Evolutionary conservation across 352 stramenopile genomes (phyloP), one percentile per base, ranked within the genome.

Genomic region (Globisporangium cystogenes): DNA sequence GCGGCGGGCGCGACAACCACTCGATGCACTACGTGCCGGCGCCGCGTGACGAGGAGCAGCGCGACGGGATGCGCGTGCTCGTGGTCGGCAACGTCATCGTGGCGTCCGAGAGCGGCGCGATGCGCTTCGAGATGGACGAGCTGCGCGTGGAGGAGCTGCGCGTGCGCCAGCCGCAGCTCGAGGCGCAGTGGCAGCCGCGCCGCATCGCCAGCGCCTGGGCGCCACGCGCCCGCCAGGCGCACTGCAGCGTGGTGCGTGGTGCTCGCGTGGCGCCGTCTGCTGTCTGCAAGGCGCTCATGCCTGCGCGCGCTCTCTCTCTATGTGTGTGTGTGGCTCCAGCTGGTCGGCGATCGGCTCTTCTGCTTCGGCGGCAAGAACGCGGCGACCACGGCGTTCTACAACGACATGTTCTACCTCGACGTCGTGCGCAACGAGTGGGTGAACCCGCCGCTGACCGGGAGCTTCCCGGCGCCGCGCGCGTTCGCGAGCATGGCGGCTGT

Each of bases 381-480:
- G 1, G 52, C 57, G 11, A 64, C 62, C 8, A 69, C 66, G 26
- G 58, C 35, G 14, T 88, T 74, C 60, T 87, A 75, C 59, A 79
- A 86, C 58, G 80, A 90, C 54, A 67, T 90, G 18, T 88, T 90
- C 53, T 88, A 85, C 64, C 87, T 82, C 53, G 75, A 90, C 51
- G 61, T 72, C 16, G 53, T 51, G n/a, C 45, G 86, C 18, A 77
- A 82, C 48, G 69, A 85, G 54, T 90, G 80, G 80, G 53, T 67
- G 4, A 65, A 76, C 20, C 73, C 67, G 8, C 36, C 18, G 36
- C 53, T 46, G 23, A 68, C 23, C 18, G 76, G 78, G 14, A 68
- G 52, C 14, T 23, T 54, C 8, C 78, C 78, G 2, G 58, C 74
- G 7, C 60, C 76, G 7, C 67, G 80, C 29, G 67, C 76, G 16